phyloP scores from a whole-genome alignment of 768 basidiomycete species.

The Gymnopilus dilepis region DNA sequence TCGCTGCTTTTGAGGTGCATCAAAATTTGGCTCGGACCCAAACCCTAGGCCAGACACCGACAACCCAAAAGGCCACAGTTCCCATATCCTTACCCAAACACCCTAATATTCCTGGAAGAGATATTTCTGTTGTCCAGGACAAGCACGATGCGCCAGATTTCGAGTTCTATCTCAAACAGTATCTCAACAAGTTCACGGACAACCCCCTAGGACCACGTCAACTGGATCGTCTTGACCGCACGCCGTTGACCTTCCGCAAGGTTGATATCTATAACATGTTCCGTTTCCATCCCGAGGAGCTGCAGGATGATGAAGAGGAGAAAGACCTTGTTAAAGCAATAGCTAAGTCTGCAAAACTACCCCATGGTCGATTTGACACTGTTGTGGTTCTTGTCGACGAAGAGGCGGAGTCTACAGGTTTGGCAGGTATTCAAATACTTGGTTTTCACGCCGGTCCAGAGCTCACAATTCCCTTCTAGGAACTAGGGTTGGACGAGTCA shows the following conservation, averaged over 20 bases:
- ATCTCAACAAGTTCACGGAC: conserved; percentile 30
- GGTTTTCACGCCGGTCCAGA: no score
- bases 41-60: neutral
- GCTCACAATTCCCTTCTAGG: no score
- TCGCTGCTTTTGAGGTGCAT: conserved; percentile 11
- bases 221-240: neutral
- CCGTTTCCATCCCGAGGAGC: conserved; percentile 22
- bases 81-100: conserved; percentile 13
- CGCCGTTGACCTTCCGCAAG: conserved; percentile 20
- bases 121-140: conserved; percentile 10
- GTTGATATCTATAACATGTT: conserved; percentile 29
- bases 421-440: no score
- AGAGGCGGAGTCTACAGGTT: no score
- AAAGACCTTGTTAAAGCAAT: no score
- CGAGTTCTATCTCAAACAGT: conserved; percentile 27
- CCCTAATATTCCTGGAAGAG: conserved; percentile 18
- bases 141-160: conserved; percentile 25
- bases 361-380: no score
- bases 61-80: neutral
- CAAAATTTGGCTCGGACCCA: neutral
- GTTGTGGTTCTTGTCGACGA: no score
- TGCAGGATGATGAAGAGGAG: no score
- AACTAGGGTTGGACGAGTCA: no score
- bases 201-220: neutral
- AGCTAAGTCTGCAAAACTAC: no score